A percentile compares a stretch with the other conserved stretches of the same genome.
Conservation (phyloP, 2,329 filamentous ascomycete genomes). For the Aspergillus sergii region DNA sequence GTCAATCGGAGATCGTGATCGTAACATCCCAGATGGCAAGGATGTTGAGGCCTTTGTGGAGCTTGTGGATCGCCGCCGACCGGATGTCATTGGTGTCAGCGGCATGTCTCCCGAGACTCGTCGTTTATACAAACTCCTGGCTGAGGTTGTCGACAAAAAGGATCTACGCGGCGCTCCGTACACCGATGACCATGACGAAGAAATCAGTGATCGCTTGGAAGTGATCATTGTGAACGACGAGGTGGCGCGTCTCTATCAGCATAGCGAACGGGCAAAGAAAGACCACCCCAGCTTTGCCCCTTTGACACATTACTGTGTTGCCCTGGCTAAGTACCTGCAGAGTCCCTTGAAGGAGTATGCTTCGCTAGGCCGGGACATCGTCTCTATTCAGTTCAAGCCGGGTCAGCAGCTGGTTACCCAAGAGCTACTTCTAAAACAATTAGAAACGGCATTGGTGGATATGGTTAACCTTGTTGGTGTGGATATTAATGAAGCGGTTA, state of each 20-base stretch:
- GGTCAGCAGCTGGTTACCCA: conserved; percentile 86
- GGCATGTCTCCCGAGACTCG: conserved; percentile 87
- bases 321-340: conserved; percentile 86
- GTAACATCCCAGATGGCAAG: conserved; percentile 66
- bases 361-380: conserved; percentile 82
- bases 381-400: conserved; percentile 83
- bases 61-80: conserved; percentile 75
- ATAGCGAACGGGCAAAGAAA: conserved; percentile 73
- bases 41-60: conserved; percentile 74
- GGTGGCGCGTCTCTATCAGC: conserved; percentile 93
- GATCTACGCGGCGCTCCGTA: conserved; percentile 79
- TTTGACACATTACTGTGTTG: conserved; percentile 85
- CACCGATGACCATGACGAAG: conserved; percentile 77
- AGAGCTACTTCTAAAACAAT: conserved; percentile 80
- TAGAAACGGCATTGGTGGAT: conserved; percentile 97
- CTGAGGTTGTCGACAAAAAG: conserved; percentile 75
- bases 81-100: conserved; percentile 87
- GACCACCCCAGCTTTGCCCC: conserved; percentile 82
- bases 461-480: conserved; percentile 97
- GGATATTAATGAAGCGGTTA: conserved; percentile 88
- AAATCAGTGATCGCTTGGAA: conserved; percentile 77
- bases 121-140: conserved; percentile 78
- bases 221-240: conserved; percentile 94
- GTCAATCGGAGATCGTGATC: conserved; percentile 64
- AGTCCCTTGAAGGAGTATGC: conserved; percentile 97